phyloP scores from a whole-genome alignment of 202 grass and related monocot genomes.

The Panicum virgatum region DNA sequence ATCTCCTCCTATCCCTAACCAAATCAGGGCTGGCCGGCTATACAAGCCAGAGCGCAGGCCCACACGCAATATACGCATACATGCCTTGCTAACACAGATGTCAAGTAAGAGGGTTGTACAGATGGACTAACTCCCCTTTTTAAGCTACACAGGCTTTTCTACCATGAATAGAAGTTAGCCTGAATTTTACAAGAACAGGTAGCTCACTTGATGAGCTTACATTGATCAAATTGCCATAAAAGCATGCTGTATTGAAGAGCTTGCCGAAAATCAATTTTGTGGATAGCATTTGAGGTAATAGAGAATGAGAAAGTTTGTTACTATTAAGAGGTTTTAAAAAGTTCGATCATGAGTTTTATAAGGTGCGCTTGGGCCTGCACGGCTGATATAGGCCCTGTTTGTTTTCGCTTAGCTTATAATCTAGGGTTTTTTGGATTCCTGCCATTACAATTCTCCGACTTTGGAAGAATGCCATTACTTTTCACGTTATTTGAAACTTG shows the following conservation, averaged over 20 bases:
- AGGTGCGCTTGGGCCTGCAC: not conserved
- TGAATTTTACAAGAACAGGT: not conserved
- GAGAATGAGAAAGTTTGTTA: not conserved
- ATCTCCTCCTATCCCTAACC: too few relatives aligned
- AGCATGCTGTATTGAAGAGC: not conserved
- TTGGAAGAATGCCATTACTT: too few relatives aligned
- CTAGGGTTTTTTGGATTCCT: too few relatives aligned
- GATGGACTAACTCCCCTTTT: not conserved
- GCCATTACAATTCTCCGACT: too few relatives aligned
- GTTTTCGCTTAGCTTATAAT: too few relatives aligned
- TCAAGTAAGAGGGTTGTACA: not conserved
- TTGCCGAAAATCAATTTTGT: not conserved
- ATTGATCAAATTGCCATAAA: not conserved
- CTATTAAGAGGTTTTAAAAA: not conserved
- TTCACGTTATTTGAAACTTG: too few relatives aligned
- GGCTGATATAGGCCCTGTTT: too few relatives aligned
- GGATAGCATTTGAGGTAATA: not conserved
- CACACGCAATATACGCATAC: too few relatives aligned
- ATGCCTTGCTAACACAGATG: too few relatives aligned
- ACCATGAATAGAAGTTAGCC: not conserved
- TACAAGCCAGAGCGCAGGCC: too few relatives aligned
- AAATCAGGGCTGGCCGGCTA: too few relatives aligned
- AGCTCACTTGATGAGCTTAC: not conserved
- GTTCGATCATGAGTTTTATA: slow-evolving; percentile 18
- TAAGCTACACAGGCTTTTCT: not conserved